Conservation (phyloP, 345 rosid species). For the Moringa oleifera region DNA sequence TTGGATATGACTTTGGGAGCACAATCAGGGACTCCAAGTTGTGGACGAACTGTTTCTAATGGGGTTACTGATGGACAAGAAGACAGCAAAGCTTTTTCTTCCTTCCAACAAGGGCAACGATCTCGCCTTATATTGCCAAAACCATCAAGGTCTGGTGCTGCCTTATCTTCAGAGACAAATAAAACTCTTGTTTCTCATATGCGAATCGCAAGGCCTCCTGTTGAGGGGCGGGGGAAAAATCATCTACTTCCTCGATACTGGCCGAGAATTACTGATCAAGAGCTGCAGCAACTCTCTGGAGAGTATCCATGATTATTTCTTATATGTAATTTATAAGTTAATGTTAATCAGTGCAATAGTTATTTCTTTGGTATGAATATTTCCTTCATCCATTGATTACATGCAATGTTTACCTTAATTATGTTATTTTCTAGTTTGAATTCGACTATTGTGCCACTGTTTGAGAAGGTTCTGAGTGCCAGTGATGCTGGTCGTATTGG, state of each 20-base stretch:
- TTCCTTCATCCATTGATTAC: neutral
- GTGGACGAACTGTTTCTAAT: constrained; percentile 29
- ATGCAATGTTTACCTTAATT: constrained; percentile 31
- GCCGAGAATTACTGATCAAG: constrained; percentile 95
- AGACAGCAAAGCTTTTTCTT: constrained; percentile 28
- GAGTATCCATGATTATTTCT: constrained; percentile 64
- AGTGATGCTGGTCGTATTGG: constrained; percentile 99
- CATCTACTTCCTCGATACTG: constrained; percentile 92
- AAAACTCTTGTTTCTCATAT: constrained; percentile 38
- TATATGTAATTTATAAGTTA: constrained; percentile 4
- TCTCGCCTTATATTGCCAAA: constrained; percentile 55
- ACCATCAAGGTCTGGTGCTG: constrained; percentile 36
- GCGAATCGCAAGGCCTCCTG: constrained; percentile 75
- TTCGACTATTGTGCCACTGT: constrained; percentile 73
- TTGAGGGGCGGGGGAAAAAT: constrained; percentile 78
- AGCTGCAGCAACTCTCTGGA: constrained; percentile 82
- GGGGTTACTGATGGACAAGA: constrained; percentile 44
- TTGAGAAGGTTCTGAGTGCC: constrained; percentile 93
- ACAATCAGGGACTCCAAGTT: constrained; percentile 33
- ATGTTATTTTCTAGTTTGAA: constrained; percentile 48
- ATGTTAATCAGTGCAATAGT: neutral
- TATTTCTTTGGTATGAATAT: neutral
- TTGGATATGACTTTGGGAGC: constrained; percentile 52
- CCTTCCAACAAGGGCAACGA: constrained; percentile 42
- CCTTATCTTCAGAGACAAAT: constrained; percentile 36